phyloP scores from a whole-genome alignment of 2,329 filamentous ascomycete species.

The Xylaria sp. region DNA sequence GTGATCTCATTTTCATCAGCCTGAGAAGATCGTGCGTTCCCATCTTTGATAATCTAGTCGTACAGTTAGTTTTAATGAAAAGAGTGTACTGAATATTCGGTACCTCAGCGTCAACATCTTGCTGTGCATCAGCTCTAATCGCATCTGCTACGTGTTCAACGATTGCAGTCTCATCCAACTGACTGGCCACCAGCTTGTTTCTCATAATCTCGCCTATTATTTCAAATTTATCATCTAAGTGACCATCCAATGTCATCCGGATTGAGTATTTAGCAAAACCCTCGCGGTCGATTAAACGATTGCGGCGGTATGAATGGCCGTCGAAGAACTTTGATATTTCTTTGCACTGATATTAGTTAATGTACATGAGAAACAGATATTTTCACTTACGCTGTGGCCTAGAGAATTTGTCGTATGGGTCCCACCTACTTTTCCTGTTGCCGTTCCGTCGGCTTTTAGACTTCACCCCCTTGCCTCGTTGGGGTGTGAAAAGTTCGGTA shows the following conservation, averaged over 20 bases:
- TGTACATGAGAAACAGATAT: background rate
- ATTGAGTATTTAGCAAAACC: slow-evolving; percentile 33
- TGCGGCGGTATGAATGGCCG: background rate
- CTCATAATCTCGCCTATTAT: slow-evolving; percentile 31
- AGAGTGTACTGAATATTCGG: background rate
- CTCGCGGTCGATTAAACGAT: slow-evolving; percentile 25
- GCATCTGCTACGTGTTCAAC: slow-evolving; percentile 23
- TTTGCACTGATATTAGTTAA: background rate
- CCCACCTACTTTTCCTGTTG: slow-evolving; percentile 12
- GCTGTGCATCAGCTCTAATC: slow-evolving; percentile 31
- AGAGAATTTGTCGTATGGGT: slow-evolving; percentile 14
- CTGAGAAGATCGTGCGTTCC: background rate
- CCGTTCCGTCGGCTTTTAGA: background rate
- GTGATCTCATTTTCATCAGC: slow-evolving; percentile 16
- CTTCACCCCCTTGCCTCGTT: background rate
- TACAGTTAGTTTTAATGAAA: background rate
- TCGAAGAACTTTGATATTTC: slow-evolving; percentile 11
- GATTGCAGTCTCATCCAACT: background rate
- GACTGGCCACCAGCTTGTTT: slow-evolving; percentile 18
- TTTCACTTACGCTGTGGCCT: slow-evolving; percentile 2
- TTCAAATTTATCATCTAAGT: slow-evolving; percentile 20
- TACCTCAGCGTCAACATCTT: slow-evolving; percentile 38
- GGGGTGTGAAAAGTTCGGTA: slow-evolving; percentile 4
- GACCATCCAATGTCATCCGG: slow-evolving; percentile 23
- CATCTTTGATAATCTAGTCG: slow-evolving; percentile 13